phyloP scores from a whole-genome alignment of 1,284 basidiomycete species.

The Abortiporus biennis region DNA sequence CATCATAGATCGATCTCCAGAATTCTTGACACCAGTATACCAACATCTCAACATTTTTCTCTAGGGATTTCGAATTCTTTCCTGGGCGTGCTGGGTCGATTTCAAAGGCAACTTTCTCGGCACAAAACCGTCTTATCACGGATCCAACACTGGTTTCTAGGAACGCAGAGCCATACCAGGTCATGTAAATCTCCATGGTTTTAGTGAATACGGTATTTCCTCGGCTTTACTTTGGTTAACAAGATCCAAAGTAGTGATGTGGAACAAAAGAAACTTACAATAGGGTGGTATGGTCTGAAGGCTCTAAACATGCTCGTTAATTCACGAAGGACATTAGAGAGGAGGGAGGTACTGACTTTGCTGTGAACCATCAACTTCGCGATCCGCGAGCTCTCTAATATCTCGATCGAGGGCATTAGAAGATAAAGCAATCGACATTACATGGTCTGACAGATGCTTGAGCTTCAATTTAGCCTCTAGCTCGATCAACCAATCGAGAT shows the following conservation, averaged over 20 bases:
- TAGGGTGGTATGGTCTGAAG: conserved; percentile 33
- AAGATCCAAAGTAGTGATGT: background rate
- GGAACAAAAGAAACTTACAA: conserved; percentile 36
- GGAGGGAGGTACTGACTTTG: conserved; percentile 22
- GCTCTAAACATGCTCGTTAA: conserved; percentile 1
- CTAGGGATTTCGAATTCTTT: conserved; percentile 52
- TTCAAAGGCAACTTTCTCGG: conserved; percentile 71
- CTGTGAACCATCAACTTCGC: conserved; percentile 56
- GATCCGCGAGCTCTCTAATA: conserved; percentile 57
- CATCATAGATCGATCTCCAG: conserved; percentile 74
- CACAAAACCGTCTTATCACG: conserved; percentile 59
- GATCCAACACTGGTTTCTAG: conserved; percentile 72
- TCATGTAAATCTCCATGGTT: conserved; percentile 73
- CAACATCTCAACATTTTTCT: conserved; percentile 64
- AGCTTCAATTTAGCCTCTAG: conserved; percentile 62
- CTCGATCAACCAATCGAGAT: conserved; percentile 68
- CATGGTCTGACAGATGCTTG: conserved; percentile 49
- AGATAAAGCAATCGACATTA: conserved; percentile 66
- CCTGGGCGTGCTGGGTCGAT: conserved; percentile 65
- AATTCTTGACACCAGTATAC: conserved; percentile 72
- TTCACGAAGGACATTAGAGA: background rate
- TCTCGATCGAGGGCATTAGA: conserved; percentile 58
- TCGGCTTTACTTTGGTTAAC: conserved; percentile 27
- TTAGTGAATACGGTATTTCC: conserved; percentile 80
- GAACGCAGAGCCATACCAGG: conserved; percentile 67